Evolutionary conservation across 2,329 filamentous ascomycete genomes (phyloP).

Genomic region (Colletotrichum camelliae): DNA sequence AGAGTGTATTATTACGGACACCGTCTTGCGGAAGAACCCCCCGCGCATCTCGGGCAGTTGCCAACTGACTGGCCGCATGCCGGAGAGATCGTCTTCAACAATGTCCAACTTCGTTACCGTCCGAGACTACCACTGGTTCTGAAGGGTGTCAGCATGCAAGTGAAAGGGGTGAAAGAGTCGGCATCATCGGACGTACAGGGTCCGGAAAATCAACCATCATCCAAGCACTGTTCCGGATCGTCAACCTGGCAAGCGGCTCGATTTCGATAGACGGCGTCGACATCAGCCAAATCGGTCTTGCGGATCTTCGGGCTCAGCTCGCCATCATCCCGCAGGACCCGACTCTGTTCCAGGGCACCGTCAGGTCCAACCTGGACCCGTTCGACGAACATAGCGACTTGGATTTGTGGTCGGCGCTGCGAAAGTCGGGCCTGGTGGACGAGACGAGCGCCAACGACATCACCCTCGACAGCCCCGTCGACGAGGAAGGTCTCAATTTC

Average conservation of each 20-base stretch:
- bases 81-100: slow-evolving; percentile 78
- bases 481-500: slow-evolving; percentile 63
- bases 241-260: slow-evolving; percentile 68
- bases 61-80: slow-evolving; percentile 79
- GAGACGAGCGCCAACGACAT: slow-evolving; percentile 28
- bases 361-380: slow-evolving; percentile 49
- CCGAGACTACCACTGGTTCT: slow-evolving; percentile 74
- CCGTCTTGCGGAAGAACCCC: slow-evolving; percentile 85
- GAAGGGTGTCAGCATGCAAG: slow-evolving; percentile 49
- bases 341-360: slow-evolving; percentile 80
- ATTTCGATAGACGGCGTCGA: slow-evolving; percentile 77
- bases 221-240: slow-evolving; percentile 76
- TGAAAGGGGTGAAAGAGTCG: slow-evolving; percentile 76
- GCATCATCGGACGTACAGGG: slow-evolving; percentile 70
- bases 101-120: slow-evolving; percentile 81
- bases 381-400: slow-evolving; percentile 71
- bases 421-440: slow-evolving; percentile 56
- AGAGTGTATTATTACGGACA: slow-evolving; percentile 89
- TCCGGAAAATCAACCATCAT: not conserved
- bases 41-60: slow-evolving; percentile 73
- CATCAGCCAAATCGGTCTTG: slow-evolving; percentile 72
- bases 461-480: slow-evolving; percentile 69
- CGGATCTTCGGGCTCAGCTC: slow-evolving; percentile 71
- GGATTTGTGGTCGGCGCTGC: slow-evolving; percentile 56
- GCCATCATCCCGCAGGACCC: slow-evolving; percentile 73